Evolutionary conservation across 139 green algal genomes (phyloP).

Genomic region (Chlamydomonas sphaeroides): DNA sequence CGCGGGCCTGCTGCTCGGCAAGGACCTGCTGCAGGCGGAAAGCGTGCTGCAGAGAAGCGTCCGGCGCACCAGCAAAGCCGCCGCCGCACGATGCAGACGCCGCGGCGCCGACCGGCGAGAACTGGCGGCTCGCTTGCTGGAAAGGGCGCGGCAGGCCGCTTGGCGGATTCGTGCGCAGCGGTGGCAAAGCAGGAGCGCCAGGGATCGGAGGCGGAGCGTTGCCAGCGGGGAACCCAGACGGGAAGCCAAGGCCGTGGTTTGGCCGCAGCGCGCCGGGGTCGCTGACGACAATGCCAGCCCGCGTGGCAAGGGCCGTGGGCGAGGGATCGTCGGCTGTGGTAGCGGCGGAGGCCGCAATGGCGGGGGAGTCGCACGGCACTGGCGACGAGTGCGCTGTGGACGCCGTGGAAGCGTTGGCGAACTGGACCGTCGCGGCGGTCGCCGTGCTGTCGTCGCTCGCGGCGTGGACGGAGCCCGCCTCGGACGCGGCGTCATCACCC

Average conservation of each 20-base stretch:
- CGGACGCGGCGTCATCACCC: conserved; percentile 16
- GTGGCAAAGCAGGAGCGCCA: conserved; percentile 10
- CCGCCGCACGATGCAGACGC: neutral
- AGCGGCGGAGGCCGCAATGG: too few species aligned
- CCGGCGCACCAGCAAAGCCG: neutral
- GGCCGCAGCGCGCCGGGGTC: neutral
- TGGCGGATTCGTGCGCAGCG: conserved; percentile 13
- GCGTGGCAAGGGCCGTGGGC: neutral
- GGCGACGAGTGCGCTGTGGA: too few species aligned
- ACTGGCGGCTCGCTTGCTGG: too few species aligned
- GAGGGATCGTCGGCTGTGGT: neutral
- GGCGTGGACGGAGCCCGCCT: conserved; percentile 27
- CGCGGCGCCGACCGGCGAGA: too few species aligned
- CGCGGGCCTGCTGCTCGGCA: conserved; percentile 5
- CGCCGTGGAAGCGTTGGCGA: neutral
- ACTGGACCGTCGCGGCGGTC: neutral
- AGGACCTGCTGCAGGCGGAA: conserved; percentile 20
- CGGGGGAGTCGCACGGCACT: neutral
- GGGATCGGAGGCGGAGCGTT: neutral
- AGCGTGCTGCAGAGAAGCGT: conserved; percentile 1
- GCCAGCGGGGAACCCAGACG: too few species aligned
- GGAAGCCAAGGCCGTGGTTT: too few species aligned
- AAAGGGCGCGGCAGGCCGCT: too few species aligned
- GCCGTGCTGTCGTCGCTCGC: conserved; percentile 30
- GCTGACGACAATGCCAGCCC: neutral